Evolutionary conservation across 176 grass and related monocot species (phyloP), one percentile per base, ranked within the genome.

Genomic region (Rhynchospora tenuis): DNA sequence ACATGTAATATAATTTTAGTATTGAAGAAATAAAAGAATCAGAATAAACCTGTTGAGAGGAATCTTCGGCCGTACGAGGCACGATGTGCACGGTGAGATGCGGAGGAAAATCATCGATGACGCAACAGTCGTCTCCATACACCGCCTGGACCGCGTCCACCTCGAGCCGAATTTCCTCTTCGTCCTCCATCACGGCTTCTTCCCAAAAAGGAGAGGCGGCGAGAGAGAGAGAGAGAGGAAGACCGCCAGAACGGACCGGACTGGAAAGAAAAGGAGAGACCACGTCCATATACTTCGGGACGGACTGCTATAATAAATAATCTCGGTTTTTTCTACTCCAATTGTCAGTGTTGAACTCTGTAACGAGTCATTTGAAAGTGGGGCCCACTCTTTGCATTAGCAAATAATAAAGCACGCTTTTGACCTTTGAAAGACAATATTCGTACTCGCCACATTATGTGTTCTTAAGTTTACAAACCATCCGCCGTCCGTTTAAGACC

Each of bases 41-140:
- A 15, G 26, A 78, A 19, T 2, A 59, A 22, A 98, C 95, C 92
- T 98, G 92, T 83, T 93, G 92, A 70, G 92, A 98, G 51, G 90
- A 91, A 87, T 98, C 92, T 33, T 90, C 89, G 69, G 95, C 92
- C 50, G 95, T 98, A 75, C 86, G 86, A 33, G 95, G 92, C 42
- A 91, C 73, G 67, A 94, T 84, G 78, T 90, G 90, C 43, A 94
- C 86, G 68, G 91, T 52, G 54, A 98, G 79, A 84, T 94, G 90
- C n/a, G 95, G 92, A 23, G 95, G 95, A 86, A 90, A 85, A 9
- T 88, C 84, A 12, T 68, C 24, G 50, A 94, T 63, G 86, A 98
- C 89, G 82, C 86, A 82, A 89, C 76, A 87, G 74, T 98, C 92
- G 59, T 90, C 86, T 14, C 90, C 89, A 79, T 98, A 98, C 64